These are phyloP conservation scores for Leishmania amazonensis DNA, from an alignment of 208 protist genomes.

Conservation along the genomic window DNA sequence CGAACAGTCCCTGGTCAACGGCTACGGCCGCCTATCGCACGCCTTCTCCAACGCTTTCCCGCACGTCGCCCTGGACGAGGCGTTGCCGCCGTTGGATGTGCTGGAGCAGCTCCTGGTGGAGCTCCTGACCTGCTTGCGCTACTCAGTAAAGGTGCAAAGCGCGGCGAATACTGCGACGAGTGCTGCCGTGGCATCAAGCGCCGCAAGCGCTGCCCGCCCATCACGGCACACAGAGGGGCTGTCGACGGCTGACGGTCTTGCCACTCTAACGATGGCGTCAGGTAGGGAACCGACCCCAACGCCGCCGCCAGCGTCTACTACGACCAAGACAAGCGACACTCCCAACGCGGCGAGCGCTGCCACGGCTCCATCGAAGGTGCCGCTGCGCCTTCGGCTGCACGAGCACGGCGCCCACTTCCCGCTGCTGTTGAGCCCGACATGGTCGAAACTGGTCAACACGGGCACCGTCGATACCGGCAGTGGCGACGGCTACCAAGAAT, in stretches of 20 bases:
- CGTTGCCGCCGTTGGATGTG: constrained; percentile 32
- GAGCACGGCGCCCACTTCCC: constrained; percentile 3
- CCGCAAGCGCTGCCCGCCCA: neutral
- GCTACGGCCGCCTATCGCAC: constrained; percentile 9
- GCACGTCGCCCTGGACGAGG: constrained; percentile 5
- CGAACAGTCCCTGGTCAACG: constrained; percentile 27
- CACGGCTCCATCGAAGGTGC: neutral
- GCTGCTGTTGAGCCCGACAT: constrained; percentile 5
- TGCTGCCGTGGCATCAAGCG: neutral
- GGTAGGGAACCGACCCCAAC: no score
- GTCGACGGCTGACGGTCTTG: neutral
- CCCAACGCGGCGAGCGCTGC: neutral
- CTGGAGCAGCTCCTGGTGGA: constrained; percentile 30
- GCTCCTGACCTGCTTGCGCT: constrained; percentile 19
- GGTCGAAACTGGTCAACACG: constrained; percentile 1
- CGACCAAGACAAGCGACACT: neutral
- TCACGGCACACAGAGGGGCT: neutral
- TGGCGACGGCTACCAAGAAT: neutral
- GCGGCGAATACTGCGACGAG: no score
- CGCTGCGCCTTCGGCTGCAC: neutral
- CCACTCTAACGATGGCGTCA: neutral
- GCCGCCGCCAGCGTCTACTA: neutral
- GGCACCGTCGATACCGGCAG: neutral
- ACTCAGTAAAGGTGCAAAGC: neutral
- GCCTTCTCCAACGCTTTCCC: constrained; percentile 25